Evolutionary conservation across 352 stramenopile species (phyloP).

Genomic region (Pythium guiyangense): DNA sequence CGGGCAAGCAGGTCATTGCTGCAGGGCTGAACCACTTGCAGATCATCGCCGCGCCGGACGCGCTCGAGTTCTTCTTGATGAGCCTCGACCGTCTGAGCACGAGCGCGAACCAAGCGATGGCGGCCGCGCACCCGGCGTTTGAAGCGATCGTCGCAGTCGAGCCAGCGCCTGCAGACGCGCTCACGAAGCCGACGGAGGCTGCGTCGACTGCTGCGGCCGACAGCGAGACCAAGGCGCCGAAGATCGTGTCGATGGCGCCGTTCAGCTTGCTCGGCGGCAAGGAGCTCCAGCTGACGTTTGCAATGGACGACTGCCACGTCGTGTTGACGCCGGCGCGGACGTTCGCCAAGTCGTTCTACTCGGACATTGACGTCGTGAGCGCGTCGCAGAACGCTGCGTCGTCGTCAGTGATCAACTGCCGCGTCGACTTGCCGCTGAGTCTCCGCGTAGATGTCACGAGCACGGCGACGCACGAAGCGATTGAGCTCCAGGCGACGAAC

Average conservation of each 20-base stretch:
- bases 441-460: conserved; percentile 43
- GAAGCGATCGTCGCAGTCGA: conserved; percentile 8
- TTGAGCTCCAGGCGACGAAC: conserved; percentile 44
- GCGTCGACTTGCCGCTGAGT: conserved; percentile 43
- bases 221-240: conserved; percentile 19
- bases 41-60: conserved; percentile 32
- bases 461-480: conserved; percentile 33
- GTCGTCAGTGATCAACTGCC: conserved; percentile 39
- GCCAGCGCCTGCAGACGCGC: conserved; percentile 14
- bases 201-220: conserved; percentile 7
- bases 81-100: conserved; percentile 56
- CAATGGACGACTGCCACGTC: conserved; percentile 54
- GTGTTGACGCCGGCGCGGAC: conserved; percentile 36
- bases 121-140: conserved; percentile 31
- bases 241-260: conserved; percentile 51
- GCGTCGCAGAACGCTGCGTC: conserved; percentile 30
- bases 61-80: conserved; percentile 60
- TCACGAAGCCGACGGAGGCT: conserved; percentile 15
- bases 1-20: conserved; percentile 36
- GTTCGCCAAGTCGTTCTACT: conserved; percentile 53
- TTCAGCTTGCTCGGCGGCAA: conserved; percentile 58
- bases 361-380: conserved; percentile 36
- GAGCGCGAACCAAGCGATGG: conserved; percentile 44
- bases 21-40: conserved; percentile 43
- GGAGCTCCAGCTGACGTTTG: conserved; percentile 41